Conservation (phyloP, 2,329 filamentous ascomycete genomes). For the Claviceps sp. region DNA sequence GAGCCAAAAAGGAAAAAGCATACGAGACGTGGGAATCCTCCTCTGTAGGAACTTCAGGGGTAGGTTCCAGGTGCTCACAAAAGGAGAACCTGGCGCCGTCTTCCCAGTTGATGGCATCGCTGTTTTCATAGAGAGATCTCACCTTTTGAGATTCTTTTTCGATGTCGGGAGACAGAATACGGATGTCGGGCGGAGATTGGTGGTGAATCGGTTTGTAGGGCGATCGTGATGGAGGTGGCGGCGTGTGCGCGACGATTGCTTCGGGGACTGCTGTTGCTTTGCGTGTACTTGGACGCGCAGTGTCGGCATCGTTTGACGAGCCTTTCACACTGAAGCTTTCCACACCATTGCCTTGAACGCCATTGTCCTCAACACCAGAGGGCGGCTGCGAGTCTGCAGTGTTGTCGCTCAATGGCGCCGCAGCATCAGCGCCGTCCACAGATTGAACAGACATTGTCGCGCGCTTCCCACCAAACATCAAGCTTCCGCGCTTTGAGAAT, state of each 20-base stretch:
- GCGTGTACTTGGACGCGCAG: background rate
- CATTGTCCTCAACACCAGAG: background rate
- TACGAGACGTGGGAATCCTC: slow-evolving; percentile 42
- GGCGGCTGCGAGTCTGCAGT: background rate
- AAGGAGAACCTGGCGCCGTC: slow-evolving; percentile 35
- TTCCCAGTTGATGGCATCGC: slow-evolving; percentile 39
- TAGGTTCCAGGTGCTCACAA: slow-evolving; percentile 34
- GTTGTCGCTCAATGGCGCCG: background rate
- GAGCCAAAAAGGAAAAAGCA: slow-evolving; percentile 34
- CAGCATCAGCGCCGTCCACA: background rate
- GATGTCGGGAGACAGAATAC: slow-evolving; percentile 39
- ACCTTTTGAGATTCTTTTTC: slow-evolving; percentile 55
- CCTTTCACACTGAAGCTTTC: too few relatives aligned
- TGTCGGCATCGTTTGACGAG: background rate
- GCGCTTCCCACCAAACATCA: slow-evolving; percentile 43
- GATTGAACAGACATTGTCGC: slow-evolving; percentile 1
- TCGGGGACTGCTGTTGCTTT: slow-evolving; percentile 3
- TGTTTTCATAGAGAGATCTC: slow-evolving; percentile 50
- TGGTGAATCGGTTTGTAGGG: background rate
- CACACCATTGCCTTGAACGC: too few relatives aligned
- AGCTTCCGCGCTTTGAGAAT: slow-evolving; percentile 51
- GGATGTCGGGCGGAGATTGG: slow-evolving; percentile 30
- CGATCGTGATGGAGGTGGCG: background rate
- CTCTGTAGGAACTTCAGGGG: slow-evolving; percentile 37
- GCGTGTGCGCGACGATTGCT: background rate